Evolutionary conservation across 805 yeast species (phyloP).

Genomic region (Huiozyma sinensis): DNA sequence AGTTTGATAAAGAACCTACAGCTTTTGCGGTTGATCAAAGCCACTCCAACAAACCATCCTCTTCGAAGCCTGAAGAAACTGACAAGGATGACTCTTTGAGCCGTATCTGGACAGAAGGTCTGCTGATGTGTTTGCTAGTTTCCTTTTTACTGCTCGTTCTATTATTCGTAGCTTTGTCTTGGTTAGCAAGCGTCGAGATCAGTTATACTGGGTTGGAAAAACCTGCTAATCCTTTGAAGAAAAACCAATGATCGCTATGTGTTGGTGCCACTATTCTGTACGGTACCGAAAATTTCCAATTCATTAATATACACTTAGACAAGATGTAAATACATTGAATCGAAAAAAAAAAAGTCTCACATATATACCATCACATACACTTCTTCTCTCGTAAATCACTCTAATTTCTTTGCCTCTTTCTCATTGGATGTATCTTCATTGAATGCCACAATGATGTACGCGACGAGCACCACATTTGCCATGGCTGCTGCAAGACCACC

Average conservation of each 20-base stretch:
- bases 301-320: too few relatives aligned
- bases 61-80: not conserved
- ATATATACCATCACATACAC: too few relatives aligned
- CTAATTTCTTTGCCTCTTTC: conserved; percentile 30
- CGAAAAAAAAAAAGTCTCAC: too few relatives aligned
- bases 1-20: not conserved
- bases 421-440: conserved; percentile 43
- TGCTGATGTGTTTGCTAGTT: conserved; percentile 66
- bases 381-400: conserved; percentile 16
- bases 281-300: not conserved
- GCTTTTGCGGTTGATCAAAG: not conserved
- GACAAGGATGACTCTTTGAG: conserved; percentile 19
- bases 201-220: conserved; percentile 77
- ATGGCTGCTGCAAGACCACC: conserved; percentile 74
- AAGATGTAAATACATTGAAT: too few relatives aligned
- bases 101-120: conserved; percentile 39
- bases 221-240: conserved; percentile 26
- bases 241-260: conserved; percentile 8
- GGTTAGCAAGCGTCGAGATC: conserved; percentile 64
- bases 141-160: conserved; percentile 48
- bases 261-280: not conserved
- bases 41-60: not conserved
- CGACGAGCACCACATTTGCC: conserved; percentile 65
- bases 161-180: conserved; percentile 51
- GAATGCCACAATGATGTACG: conserved; percentile 65